These are phyloP conservation scores for Hanseniaspora singularis DNA, from an alignment of 805 yeast species.

Conservation along the genomic window DNA sequence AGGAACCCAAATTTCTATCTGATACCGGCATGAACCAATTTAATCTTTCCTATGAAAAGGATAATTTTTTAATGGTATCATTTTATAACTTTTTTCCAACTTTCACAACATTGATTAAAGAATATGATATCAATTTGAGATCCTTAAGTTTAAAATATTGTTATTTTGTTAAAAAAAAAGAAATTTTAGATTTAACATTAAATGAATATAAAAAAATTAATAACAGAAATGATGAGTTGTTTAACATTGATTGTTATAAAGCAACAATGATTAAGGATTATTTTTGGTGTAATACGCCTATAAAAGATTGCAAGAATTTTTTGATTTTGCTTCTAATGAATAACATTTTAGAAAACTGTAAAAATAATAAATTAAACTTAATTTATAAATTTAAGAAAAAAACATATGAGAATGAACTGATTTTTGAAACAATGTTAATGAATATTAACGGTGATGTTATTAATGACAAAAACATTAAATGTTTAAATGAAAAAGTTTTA, in stretches of 20 bases:
- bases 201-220: background rate
- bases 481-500: no score
- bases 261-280: conserved; percentile 9
- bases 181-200: background rate
- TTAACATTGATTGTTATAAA: conserved; percentile 6
- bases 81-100: conserved; percentile 8
- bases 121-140: background rate
- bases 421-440: background rate
- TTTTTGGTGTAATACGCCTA: conserved; percentile 11
- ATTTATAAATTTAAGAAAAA: background rate
- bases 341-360: background rate
- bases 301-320: background rate
- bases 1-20: background rate
- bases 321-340: conserved; percentile 6
- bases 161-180: conserved; percentile 6
- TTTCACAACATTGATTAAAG: background rate
- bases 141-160: conserved; percentile 5
- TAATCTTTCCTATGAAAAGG: background rate
- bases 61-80: background rate
- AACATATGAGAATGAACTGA: background rate
- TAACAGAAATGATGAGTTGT: background rate
- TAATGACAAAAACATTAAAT: background rate
- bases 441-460: background rate
- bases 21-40: conserved; percentile 7
- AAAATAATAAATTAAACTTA: background rate